These are phyloP conservation scores for Fusarium sp. DNA, from an alignment of 2,329 filamentous ascomycete species.

Conservation along the genomic window DNA sequence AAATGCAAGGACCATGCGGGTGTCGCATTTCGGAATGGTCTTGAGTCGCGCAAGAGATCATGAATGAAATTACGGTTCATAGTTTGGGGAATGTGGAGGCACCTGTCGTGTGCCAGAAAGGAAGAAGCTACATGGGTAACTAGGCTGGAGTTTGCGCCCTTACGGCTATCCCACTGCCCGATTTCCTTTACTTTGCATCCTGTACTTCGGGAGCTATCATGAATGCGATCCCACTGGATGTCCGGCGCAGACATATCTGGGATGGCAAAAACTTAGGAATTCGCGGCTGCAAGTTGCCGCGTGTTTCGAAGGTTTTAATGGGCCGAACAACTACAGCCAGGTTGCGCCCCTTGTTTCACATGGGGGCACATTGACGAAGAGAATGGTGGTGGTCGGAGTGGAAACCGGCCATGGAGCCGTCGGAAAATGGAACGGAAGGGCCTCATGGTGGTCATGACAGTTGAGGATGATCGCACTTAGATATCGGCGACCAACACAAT, in stretches of 20 bases:
- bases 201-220: slow-evolving; percentile 25
- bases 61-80: slow-evolving; percentile 28
- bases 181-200: slow-evolving; percentile 35
- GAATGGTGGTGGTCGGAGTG: slow-evolving; percentile 38
- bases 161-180: slow-evolving; percentile 26
- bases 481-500: slow-evolving; percentile 41
- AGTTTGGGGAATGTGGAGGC: slow-evolving; percentile 14
- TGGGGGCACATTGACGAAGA: slow-evolving; percentile 34
- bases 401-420: slow-evolving; percentile 27
- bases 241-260: slow-evolving; percentile 31
- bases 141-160: slow-evolving; percentile 42
- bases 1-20: slow-evolving; percentile 29
- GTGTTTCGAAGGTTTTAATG: slow-evolving; percentile 45
- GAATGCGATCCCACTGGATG: slow-evolving; percentile 26
- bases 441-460: slow-evolving; percentile 32
- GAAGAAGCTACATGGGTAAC: slow-evolving; percentile 22
- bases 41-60: slow-evolving; percentile 29
- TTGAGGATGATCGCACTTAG: slow-evolving; percentile 32
- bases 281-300: slow-evolving; percentile 42
- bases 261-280: slow-evolving; percentile 29
- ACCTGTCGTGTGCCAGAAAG: slow-evolving; percentile 6
- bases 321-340: slow-evolving; percentile 40
- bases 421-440: slow-evolving; percentile 27
- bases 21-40: slow-evolving; percentile 24
- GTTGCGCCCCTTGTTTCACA: slow-evolving; percentile 46